Evolutionary conservation across 495 filamentous ascomycete genomes (phyloP), one percentile per base, ranked within the genome.

Genomic region (Neurospora sp.): DNA sequence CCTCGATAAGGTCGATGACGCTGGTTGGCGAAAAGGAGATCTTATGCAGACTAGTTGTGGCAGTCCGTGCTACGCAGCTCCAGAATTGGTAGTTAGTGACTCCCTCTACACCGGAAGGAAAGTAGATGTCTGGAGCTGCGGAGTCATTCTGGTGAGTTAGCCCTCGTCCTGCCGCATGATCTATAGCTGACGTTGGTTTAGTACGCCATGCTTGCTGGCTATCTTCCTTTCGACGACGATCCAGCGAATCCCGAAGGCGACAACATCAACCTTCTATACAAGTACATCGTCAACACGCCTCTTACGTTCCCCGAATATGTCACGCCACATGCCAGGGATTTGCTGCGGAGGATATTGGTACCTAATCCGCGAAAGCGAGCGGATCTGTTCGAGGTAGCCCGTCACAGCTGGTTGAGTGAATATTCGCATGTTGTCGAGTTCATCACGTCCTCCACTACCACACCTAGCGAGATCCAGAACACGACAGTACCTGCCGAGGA

Each of bases 261-360:
- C 76, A 99, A 99, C 78, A 99, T 99, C 85, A 99, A 98, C 81
- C 86, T 98, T 6, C 86, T 99, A 70, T 99, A 99, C 86, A 98
- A 97, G 83, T 99, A 99, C 83, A 99, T 99, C 75, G 94, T 97
- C 71, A 97, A 94, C 48, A 98, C 96, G 6, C 93, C 95, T 68
- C 89, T 99, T 48, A 98, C 96, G 5, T 99, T 99, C 80, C 96
- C 96, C 45, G 96, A 99, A 90, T 98, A 99, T 81, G 96, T 99
- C 59, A 97, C 96, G 14, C 96, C 96, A 7, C 96, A 99, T 81
- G 95, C 96, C 22, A 89, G 96, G 71, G 96, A 99, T 81, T 86
- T 99, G 1, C 83, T 99, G 39, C 88, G 94, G 72, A 89, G 96
- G 53, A 98, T 99, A 42, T 85, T 99, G 40, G 96, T 99, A n/a